These are phyloP conservation scores for Tuber calosporum DNA, from an alignment of 495 filamentous ascomycete species.

Conservation along the genomic window DNA sequence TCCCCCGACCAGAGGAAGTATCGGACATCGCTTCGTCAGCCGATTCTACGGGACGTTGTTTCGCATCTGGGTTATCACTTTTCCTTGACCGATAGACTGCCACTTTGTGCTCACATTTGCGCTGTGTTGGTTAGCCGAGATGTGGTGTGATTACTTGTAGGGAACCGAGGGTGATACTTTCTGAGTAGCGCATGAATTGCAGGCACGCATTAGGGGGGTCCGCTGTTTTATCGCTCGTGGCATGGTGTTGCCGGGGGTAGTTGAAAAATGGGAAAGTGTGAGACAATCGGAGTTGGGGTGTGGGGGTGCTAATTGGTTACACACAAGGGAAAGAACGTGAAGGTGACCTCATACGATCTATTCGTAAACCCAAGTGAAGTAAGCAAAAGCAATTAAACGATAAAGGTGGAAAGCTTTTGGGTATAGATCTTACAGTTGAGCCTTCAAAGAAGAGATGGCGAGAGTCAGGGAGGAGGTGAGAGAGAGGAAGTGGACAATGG, in stretches of 20 bases:
- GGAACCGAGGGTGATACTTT: background rate
- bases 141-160: background rate
- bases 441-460: background rate
- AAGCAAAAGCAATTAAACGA: background rate
- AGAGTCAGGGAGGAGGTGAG: background rate
- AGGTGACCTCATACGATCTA: background rate
- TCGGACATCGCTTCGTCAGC: background rate
- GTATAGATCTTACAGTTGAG: background rate
- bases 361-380: background rate
- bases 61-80: background rate
- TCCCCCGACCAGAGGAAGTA: background rate
- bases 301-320: background rate
- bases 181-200: background rate
- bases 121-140: background rate
- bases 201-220: background rate
- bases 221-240: background rate
- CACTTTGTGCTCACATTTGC: background rate
- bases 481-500: background rate
- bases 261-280: background rate
- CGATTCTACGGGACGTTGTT: background rate
- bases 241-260: background rate
- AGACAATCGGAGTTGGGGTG: background rate
- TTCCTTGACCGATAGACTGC: background rate
- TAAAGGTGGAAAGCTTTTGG: background rate
- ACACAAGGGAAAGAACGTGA: background rate